phyloP scores from a whole-genome alignment of 2,329 filamentous ascomycete species.

The Catunica adiposa region DNA sequence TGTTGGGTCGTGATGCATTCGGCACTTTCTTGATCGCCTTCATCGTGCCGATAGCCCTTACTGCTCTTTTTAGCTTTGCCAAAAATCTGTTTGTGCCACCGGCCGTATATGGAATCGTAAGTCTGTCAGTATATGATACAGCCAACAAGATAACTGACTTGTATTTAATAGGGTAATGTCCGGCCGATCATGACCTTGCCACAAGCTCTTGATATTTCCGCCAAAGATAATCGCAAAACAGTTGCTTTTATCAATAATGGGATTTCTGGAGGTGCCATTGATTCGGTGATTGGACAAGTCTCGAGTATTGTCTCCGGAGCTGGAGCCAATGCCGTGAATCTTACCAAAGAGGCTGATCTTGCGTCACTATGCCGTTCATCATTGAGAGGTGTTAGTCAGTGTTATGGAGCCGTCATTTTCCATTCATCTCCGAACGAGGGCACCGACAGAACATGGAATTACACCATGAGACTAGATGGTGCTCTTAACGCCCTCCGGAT shows the following conservation, averaged over 20 bases:
- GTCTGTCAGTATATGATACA: not conserved
- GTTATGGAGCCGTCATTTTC: slow-evolving; percentile 61
- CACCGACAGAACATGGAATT: slow-evolving; percentile 57
- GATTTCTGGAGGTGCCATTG: slow-evolving; percentile 50
- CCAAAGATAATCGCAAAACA: slow-evolving; percentile 42
- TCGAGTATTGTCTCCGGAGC: slow-evolving; percentile 38
- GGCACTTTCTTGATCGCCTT: slow-evolving; percentile 41
- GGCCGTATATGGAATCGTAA: slow-evolving; percentile 50
- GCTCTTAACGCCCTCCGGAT: slow-evolving; percentile 44
- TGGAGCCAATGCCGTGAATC: slow-evolving; percentile 38
- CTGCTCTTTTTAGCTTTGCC: slow-evolving; percentile 49
- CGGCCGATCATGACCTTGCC: slow-evolving; percentile 45
- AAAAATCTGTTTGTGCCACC: slow-evolving; percentile 72
- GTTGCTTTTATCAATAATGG: slow-evolving; percentile 69
- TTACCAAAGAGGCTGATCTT: slow-evolving; percentile 41
- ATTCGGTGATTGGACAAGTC: slow-evolving; percentile 49
- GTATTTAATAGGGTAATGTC: slow-evolving; percentile 29
- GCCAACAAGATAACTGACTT: not conserved
- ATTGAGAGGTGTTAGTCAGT: slow-evolving; percentile 49
- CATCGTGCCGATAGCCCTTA: slow-evolving; percentile 40
- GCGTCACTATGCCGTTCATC: slow-evolving; percentile 45
- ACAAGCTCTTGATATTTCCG: slow-evolving; percentile 43
- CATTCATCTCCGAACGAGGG: slow-evolving; percentile 60
- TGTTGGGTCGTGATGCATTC: slow-evolving; percentile 35
- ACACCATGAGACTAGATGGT: slow-evolving; percentile 64